These are phyloP conservation scores for Sungouiozyma ichnusensis DNA, from an alignment of 805 yeast species.

Conservation along the genomic window DNA sequence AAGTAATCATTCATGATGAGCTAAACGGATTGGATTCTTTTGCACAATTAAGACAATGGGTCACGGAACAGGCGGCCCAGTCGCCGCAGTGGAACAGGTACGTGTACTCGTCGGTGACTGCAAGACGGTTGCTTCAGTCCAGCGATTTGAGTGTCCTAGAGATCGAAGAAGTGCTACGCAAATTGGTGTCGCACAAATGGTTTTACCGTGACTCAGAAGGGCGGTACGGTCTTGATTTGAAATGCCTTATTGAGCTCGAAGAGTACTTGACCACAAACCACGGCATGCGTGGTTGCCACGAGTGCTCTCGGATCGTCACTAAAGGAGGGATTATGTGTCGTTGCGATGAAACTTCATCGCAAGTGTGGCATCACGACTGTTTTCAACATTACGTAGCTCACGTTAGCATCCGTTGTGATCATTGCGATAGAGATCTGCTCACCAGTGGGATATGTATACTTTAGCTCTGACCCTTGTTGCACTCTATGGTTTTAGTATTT, in stretches of 20 bases:
- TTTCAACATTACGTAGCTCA: slow-evolving; percentile 23
- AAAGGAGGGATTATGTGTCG: slow-evolving; percentile 16
- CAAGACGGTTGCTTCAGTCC: slow-evolving; percentile 13
- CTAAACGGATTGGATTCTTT: neutral
- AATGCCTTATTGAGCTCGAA: slow-evolving; percentile 19
- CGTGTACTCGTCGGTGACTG: slow-evolving; percentile 13
- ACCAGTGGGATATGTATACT: slow-evolving; percentile 16
- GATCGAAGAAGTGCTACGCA: slow-evolving; percentile 11
- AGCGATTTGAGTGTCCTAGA: slow-evolving; percentile 14
- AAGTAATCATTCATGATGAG: neutral
- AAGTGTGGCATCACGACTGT: slow-evolving; percentile 26
- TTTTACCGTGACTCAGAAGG: slow-evolving; percentile 17
- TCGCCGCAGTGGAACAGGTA: slow-evolving; percentile 8
- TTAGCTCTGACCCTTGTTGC: too few species aligned
- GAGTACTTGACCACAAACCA: slow-evolving; percentile 13
- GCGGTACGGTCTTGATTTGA: slow-evolving; percentile 18
- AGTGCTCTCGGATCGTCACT: slow-evolving; percentile 15
- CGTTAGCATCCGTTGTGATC: slow-evolving; percentile 14
- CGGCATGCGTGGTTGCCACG: slow-evolving; percentile 13
- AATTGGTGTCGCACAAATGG: slow-evolving; percentile 22
- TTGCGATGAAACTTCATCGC: neutral
- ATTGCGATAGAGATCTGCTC: slow-evolving; percentile 11
- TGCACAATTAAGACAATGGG: neutral
- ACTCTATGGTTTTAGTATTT: too few species aligned
- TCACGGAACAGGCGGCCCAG: neutral